Evolutionary conservation across 345 rosid genomes (phyloP), one percentile per base, ranked within the genome.

Genomic region (Eucalyptus urophylla): DNA sequence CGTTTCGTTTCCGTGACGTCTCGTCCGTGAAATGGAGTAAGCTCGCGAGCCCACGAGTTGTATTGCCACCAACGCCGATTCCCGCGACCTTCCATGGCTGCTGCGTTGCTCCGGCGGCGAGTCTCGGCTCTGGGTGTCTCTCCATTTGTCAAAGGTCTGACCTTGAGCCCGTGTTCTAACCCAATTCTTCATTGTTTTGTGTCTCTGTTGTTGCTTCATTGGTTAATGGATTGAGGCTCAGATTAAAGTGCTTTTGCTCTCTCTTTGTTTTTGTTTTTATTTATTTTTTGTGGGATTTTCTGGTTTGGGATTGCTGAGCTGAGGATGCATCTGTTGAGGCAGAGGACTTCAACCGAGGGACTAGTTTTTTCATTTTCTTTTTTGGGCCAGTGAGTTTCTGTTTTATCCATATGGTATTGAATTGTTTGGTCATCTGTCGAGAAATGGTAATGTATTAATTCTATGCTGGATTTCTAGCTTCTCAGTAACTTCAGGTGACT

Each of bases 51-150:
- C 47, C 85, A 40, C 85, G 85, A 37, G 7, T 76, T 22, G 27
- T 76, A 1, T 7, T 9, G 47, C 47, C 85, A 6, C 47, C 47
- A 6, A 4, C 47, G 1, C 47, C 47, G 85, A 40, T 76, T 40
- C 47, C 29, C 29, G 85, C 47, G 47, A 76, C 47, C 29, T 40
- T 1, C 14, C 44, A 76, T 96, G 98, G 94, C 93, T 49, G 90
- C 91, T 93, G 92, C 90, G 67, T 92, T 95, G 86, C 92, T 94
- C 92, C 93, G 94, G 33, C 95, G 94, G 90, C 95, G 94, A 92
- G 92, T 90, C 90, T 88, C 96, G 90, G 86, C 95, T 92, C 92
- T 93, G 29, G 95, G 94, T n/a, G 40, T 92, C 92, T 89, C 94
- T 88, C 90, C 93, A 89, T 15, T 93, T 90, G 88, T 94, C 88